Base-by-base conservation (phyloP, 495 filamentous ascomycete species). In the Daldinia loculata region DNA sequence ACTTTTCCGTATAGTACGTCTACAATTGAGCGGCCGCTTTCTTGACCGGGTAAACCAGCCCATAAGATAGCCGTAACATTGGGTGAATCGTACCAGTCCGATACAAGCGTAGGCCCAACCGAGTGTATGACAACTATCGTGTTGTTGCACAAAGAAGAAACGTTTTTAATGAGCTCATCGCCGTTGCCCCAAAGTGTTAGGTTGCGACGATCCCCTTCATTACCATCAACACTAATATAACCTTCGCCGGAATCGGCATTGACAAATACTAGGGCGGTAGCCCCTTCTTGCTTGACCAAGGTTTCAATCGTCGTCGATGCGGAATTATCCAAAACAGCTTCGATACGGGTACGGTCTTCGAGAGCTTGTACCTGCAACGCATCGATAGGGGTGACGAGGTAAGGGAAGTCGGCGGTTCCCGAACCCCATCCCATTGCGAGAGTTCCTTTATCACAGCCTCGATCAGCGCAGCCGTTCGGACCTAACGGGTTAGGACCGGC, bases 401-500 rank as follows among this genome's bases (percentile, higher is more conserved):
- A 98, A 0, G 95, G 94, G 84, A 93, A 98, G 71, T 95, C 90
- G 36, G 92, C 86, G 22, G 91, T 92, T 58, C 95, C 95, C 66
- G 91, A 94, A 36, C 95, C 95, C 95, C 95, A 99, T 53, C 89
- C 94, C 90, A 97, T 94, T 30, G 91, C 95, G 30, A 98, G 84
- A 6, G 95, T 98, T 43, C 94, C 95, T 45, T 89, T 87, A 76
- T 93, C 84, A 67, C 95, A 97, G n/a, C 91, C 89, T 41, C 91
- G 89, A 80, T 99, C 92, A 41, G 72, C 32, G 76, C 94, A 97
- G 22, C 91, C 89, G 77, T 99, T 98, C 17, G 93, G 92, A n/a
- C 95, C 95, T 32, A 83, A 82, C 0, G 86, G 84, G 71, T 92
- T 95, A 8, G 88, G 87, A 4, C 89, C 92, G 19, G 94, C 95